These are phyloP conservation scores for Xylaria acuta DNA, from an alignment of 495 filamentous ascomycete genomes.

Conservation along the genomic window DNA sequence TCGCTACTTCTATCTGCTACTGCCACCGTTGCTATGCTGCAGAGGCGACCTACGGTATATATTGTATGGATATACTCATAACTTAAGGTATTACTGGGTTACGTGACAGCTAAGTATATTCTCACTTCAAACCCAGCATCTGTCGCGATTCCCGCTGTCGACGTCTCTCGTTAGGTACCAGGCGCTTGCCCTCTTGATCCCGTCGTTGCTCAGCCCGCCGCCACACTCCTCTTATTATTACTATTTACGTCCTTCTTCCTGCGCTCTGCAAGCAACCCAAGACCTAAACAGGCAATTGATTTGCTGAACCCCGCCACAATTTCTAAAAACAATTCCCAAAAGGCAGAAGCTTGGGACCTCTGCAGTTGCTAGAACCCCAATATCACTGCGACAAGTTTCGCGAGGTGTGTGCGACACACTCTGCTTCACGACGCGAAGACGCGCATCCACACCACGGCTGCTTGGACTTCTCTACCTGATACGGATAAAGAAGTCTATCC, in stretches of 20 bases:
- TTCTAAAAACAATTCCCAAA: slow-evolving; percentile 19
- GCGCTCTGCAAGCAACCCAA: slow-evolving; percentile 4
- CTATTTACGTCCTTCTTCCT: slow-evolving; percentile 13
- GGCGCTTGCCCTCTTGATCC: not conserved
- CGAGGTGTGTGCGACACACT: not conserved
- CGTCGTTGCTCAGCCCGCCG: slow-evolving; percentile 6
- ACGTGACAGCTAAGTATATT: not conserved
- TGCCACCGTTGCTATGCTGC: too few species aligned
- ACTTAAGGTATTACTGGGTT: not conserved
- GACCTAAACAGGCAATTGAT: slow-evolving; percentile 19
- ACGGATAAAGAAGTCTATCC: slow-evolving; percentile 4
- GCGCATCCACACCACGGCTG: slow-evolving; percentile 8
- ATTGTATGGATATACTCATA: too few species aligned
- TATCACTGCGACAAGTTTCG: not conserved
- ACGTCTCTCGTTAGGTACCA: not conserved
- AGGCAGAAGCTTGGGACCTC: not conserved
- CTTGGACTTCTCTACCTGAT: not conserved
- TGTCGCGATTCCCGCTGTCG: not conserved
- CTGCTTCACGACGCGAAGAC: slow-evolving; percentile 7
- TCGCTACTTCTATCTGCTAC: not conserved
- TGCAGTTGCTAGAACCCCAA: not conserved
- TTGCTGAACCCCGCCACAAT: slow-evolving; percentile 19
- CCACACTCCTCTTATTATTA: slow-evolving; percentile 1
- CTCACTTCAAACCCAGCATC: not conserved
- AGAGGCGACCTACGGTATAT: too few species aligned